Evolutionary conservation across 495 filamentous ascomycete genomes (phyloP), one percentile per base, ranked within the genome.

Genomic region (Aspergillus steynii): DNA sequence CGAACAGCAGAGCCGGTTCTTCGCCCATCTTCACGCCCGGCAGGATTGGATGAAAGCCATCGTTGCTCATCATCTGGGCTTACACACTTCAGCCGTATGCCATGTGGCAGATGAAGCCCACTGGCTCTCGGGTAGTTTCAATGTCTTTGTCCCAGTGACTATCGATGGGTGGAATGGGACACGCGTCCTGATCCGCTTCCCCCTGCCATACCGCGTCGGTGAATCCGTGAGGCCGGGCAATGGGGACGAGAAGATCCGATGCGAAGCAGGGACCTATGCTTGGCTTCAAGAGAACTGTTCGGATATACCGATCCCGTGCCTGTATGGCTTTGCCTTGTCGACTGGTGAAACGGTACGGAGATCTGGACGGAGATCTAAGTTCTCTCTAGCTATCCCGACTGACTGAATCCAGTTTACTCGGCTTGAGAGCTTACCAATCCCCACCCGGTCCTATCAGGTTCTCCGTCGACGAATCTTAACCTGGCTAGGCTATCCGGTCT

Each of bases 181-280:
- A n/a, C 47, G 65, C 45, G 65, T 75, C 15, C 60, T 76, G 4
- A 55, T 78, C 56, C 69, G 75, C 29, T 73, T 72, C 64, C 75
- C 75, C 51, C 53, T 78, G 46, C 72, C 71, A 47, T 73, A 78
- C 60, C 69, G 69, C 34, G 52, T 76, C 55, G 75, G 67, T 20
- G 75, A 76, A 56, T 61, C 45, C 54, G 65, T 63, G 50, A 53
- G 63, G 34, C 69, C 74, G 47, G 74, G 72, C 57, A 78, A 71
- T 65, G 61, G 62, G 7, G 70, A 77, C 48, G 73, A 77, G 53
- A 77, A 77, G 61, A 53, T 77, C 49, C 65, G 68, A 53, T 76
- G 67, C 60, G 75, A 75, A 61, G 72, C 68, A 32, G 75, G 65
- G 53, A 67, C 75, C 0, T 78, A 74, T 66, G 67, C 63, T 15